Evolutionary conservation across 192 early-diverging fungal species (phyloP).

Genomic region (Backusella australiensis): DNA sequence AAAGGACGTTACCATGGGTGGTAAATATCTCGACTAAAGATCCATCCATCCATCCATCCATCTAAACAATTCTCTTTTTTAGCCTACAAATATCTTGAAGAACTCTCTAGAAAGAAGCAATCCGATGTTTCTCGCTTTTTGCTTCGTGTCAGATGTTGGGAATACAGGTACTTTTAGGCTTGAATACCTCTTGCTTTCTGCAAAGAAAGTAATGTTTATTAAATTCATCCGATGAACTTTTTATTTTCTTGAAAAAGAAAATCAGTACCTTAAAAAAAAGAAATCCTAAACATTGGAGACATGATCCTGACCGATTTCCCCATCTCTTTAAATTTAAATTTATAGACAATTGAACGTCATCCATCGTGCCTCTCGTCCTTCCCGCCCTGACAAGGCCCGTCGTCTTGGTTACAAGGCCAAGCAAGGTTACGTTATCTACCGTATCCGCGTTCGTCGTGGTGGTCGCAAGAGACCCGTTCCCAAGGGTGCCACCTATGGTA

Average conservation of each 20-base stretch:
- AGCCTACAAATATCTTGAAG: slow-evolving; percentile 90
- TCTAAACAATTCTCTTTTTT: slow-evolving; percentile 89
- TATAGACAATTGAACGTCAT: slow-evolving; percentile 91
- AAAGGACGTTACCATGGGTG: slow-evolving; percentile 99
- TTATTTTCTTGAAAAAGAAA: neutral
- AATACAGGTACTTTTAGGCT: slow-evolving; percentile 74
- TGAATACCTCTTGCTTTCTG: slow-evolving; percentile 10
- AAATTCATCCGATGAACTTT: slow-evolving; percentile 18
- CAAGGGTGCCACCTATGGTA: slow-evolving; percentile 98
- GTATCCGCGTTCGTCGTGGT: slow-evolving; percentile 97
- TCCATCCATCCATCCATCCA: slow-evolving; percentile 45
- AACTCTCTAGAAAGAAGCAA: slow-evolving; percentile 99
- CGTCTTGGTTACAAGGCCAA: slow-evolving; percentile 99
- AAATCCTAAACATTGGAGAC: neutral
- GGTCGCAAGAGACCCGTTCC: slow-evolving; percentile 94
- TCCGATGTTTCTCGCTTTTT: slow-evolving; percentile 99
- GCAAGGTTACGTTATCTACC: slow-evolving; percentile 99
- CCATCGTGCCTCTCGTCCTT: slow-evolving; percentile 96
- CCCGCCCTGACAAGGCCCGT: slow-evolving; percentile 98
- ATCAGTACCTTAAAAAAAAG: neutral
- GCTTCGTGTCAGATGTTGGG: slow-evolving; percentile 95
- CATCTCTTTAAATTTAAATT: neutral
- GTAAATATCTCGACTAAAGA: slow-evolving; percentile 79
- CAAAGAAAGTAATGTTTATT: neutral
- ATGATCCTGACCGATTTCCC: neutral